Base-by-base conservation (phyloP, 305 asterid genomes). In the Plantago coronopus region DNA sequence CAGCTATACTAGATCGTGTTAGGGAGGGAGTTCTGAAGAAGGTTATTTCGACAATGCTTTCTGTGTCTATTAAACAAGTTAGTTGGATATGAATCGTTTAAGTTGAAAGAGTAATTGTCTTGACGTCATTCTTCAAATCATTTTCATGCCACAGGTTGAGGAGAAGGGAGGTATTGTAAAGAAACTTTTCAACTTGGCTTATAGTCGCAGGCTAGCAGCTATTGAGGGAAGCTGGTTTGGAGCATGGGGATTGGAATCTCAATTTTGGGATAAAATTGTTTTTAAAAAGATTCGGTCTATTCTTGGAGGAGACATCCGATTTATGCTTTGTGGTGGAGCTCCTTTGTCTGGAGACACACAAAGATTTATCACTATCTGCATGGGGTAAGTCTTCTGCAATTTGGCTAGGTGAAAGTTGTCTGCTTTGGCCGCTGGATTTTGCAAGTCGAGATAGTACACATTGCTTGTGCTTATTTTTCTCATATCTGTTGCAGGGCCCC, bases 281-380 rank as follows among this genome's bases (percentile, higher is more conserved):
- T 89, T 84, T 61, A 79, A 81, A 64, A 86, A 75, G 78, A 87
- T 86, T 74, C 73, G 80, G 61, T 79, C 89, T 43, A 54, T 86
- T 45, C 95, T 89, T 72, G 97, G 97, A 57, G 95, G 97, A 66
- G 76, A 84, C 70, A 86, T 86, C 59, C 79, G 95, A 50, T 81
- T 86, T 70, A 86, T 89, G 94, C 97, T 89, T 66, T 86, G 95
- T 49, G 97, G 97, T 17, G 95, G 97, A 72, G 97, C 97, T 76
- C 95, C 97, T 79, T 67, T 89, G 69, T 86, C 97, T 34, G 89
- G 91, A 42, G 95, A 89, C 80, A 75, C 91, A 45, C 97, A 89
- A 74, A 74, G 97, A 78, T 89, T 89, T 64, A 86, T 89, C 83
- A 89, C 86, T 76, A 89, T 89, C 49, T 89, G 97, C 80, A 77